Percentiles rank a stretch among this genome's conserved stretches.
Evolutionary conservation across 768 basidiomycete genomes (phyloP).

Genomic region (Auricularia auricula-judae): DNA sequence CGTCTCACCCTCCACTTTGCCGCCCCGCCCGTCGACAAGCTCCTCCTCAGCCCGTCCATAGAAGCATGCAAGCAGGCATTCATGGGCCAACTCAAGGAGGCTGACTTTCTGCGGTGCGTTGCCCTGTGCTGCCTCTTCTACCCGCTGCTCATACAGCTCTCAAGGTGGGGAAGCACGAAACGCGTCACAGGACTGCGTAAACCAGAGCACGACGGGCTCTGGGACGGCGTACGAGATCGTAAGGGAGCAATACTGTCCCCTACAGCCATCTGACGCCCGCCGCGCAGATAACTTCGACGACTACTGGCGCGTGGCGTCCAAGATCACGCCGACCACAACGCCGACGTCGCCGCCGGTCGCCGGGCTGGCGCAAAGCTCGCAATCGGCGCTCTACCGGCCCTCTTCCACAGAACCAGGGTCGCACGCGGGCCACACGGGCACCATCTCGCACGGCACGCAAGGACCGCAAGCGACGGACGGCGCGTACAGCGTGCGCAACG

Average conservation of each 20-base stretch:
- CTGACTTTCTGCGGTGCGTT: constrained; percentile 71
- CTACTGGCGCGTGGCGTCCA: constrained; percentile 89
- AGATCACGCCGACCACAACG: constrained; percentile 75
- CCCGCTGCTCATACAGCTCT: not conserved
- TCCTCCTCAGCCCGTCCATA: constrained; percentile 65
- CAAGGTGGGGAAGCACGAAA: constrained; percentile 81
- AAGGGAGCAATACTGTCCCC: constrained; percentile 23
- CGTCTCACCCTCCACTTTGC: constrained; percentile 80
- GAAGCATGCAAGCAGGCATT: constrained; percentile 90
- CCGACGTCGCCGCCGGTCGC: constrained; percentile 20
- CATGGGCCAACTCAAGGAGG: constrained; percentile 94
- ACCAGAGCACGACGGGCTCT: constrained; percentile 88
- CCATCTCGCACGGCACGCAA: constrained; percentile 49
- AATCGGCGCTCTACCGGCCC: constrained; percentile 15
- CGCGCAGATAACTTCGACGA: constrained; percentile 85
- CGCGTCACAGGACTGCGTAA: constrained; percentile 85
- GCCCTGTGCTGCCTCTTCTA: not conserved
- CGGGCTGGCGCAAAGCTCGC: constrained; percentile 43
- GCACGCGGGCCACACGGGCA: constrained; percentile 50
- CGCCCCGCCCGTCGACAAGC: constrained; percentile 76
- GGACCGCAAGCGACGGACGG: constrained; percentile 56
- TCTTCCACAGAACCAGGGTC: constrained; percentile 31
- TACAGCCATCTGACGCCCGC: not conserved
- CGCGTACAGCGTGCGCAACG: constrained; percentile 75
- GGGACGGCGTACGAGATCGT: constrained; percentile 96